Evolutionary conservation across 495 filamentous ascomycete species (phyloP).

Genomic region (Aspergillus homomorphus): DNA sequence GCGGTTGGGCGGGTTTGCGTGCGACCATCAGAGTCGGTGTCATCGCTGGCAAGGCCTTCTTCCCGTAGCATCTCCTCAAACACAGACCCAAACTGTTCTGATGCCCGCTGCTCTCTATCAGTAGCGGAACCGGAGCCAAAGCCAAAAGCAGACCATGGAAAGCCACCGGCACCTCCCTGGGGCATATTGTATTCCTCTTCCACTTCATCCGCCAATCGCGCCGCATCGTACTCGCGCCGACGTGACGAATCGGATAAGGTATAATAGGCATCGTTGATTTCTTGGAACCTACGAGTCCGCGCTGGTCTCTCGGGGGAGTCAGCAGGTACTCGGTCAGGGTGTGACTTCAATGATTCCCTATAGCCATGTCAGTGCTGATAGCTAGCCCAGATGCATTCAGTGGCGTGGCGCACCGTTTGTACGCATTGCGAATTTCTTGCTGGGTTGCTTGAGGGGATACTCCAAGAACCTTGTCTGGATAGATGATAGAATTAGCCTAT

Average conservation of each 20-base stretch:
- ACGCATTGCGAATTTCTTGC: slow-evolving; percentile 88
- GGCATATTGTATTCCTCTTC: slow-evolving; percentile 63
- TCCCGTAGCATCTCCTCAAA: slow-evolving; percentile 99
- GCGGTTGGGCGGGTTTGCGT: slow-evolving; percentile 51
- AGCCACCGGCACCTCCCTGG: slow-evolving; percentile 42
- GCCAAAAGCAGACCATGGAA: slow-evolving; percentile 62
- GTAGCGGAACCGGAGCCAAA: slow-evolving; percentile 51
- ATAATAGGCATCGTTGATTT: slow-evolving; percentile 97
- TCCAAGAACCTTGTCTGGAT: slow-evolving; percentile 63
- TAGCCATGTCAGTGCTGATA: neutral
- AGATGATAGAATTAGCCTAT: neutral
- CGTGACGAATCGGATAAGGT: slow-evolving; percentile 78
- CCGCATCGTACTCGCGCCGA: slow-evolving; percentile 84
- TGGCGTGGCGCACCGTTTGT: slow-evolving; percentile 67
- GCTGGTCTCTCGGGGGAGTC: slow-evolving; percentile 79
- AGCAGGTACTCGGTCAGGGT: slow-evolving; percentile 85
- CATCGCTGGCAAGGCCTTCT: slow-evolving; percentile 73
- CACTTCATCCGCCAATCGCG: slow-evolving; percentile 53
- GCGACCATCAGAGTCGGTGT: slow-evolving; percentile 27
- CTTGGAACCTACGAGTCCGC: slow-evolving; percentile 88
- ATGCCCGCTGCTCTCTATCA: slow-evolving; percentile 52
- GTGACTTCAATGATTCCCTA: slow-evolving; percentile 88
- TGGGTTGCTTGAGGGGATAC: slow-evolving; percentile 69
- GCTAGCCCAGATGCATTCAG: slow-evolving; percentile 2
- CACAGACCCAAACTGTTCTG: slow-evolving; percentile 78